Evolutionary conservation across 1,139 yeast species (phyloP).

Genomic region (Geotrichum carabidarum): DNA sequence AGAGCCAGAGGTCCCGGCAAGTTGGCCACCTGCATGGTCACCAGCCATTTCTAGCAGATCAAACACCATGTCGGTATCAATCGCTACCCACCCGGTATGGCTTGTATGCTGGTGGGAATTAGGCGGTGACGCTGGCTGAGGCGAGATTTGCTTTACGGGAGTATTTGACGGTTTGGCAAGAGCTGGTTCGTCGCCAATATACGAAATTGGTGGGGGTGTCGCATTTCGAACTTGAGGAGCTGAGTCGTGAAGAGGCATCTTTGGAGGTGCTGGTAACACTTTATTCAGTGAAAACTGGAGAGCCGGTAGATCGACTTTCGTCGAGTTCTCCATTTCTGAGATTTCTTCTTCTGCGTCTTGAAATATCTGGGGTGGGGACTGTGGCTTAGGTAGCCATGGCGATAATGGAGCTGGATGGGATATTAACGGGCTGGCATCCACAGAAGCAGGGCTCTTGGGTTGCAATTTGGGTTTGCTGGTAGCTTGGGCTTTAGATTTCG

Average conservation of each 20-base stretch:
- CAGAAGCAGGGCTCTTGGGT: no score
- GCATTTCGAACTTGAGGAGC: slow-evolving; percentile 8
- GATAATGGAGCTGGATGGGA: background rate
- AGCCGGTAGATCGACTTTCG: background rate
- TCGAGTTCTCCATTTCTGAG: background rate
- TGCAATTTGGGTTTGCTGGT: no score
- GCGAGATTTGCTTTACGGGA: background rate
- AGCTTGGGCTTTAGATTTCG: no score
- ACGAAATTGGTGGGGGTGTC: slow-evolving; percentile 7
- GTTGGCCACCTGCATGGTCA: background rate
- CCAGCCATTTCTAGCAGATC: slow-evolving; percentile 32
- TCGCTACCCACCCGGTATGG: slow-evolving; percentile 28
- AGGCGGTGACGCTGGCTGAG: background rate
- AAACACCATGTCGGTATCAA: slow-evolving; percentile 35
- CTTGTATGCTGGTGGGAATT: background rate
- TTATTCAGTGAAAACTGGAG: background rate
- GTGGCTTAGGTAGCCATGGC: slow-evolving; percentile 1
- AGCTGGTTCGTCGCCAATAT: background rate
- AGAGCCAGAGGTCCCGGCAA: background rate
- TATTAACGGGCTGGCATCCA: no score
- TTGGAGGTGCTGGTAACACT: background rate
- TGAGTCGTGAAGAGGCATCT: slow-evolving; percentile 8
- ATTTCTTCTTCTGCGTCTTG: background rate
- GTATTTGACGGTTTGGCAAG: background rate
- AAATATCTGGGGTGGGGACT: background rate